phyloP scores from a whole-genome alignment of 495 filamentous ascomycete species.

The Choiromyces venosus region DNA sequence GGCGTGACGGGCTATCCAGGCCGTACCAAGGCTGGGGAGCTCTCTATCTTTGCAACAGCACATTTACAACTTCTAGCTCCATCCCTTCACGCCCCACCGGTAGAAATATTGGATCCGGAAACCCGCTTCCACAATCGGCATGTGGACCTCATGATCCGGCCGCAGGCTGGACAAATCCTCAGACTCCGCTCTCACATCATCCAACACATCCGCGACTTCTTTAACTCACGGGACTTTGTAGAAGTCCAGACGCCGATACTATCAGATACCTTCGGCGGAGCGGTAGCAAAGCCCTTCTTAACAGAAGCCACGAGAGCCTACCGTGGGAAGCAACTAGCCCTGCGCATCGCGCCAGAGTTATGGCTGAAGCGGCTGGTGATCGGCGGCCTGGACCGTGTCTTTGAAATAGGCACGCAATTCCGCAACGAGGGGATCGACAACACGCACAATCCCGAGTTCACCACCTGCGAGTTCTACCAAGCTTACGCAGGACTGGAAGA shows the following conservation, averaged over 20 bases:
- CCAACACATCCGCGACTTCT: conserved; percentile 65
- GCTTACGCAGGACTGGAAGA: conserved; percentile 73
- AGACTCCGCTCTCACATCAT: conserved; percentile 68
- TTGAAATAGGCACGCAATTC: conserved; percentile 90
- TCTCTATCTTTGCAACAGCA: conserved; percentile 63
- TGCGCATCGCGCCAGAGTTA: conserved; percentile 87
- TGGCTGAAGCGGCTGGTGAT: conserved; percentile 91
- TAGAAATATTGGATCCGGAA: conserved; percentile 56
- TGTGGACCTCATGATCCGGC: conserved; percentile 74
- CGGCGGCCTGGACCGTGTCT: conserved; percentile 81
- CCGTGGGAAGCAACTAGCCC: conserved; percentile 58
- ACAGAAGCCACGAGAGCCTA: conserved; percentile 65
- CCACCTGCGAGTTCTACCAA: conserved; percentile 93
- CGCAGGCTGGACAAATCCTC: conserved; percentile 58
- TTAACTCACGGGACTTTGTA: conserved; percentile 64
- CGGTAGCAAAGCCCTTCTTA: conserved; percentile 75
- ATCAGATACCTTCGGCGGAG: conserved; percentile 68
- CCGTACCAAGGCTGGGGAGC: conserved; percentile 66
- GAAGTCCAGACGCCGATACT: conserved; percentile 90
- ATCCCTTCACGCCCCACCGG: conserved; percentile 66
- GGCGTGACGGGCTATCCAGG: conserved; percentile 66
- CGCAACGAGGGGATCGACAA: conserved; percentile 92
- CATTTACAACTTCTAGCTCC: conserved; percentile 69
- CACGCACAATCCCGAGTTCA: conserved; percentile 95
- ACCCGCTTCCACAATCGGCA: conserved; percentile 64